Percentiles rank a stretch among this genome's conserved stretches.
Evolutionary conservation across 129 eudicot species (phyloP).

Genomic region (Flaveria sonorensis): DNA sequence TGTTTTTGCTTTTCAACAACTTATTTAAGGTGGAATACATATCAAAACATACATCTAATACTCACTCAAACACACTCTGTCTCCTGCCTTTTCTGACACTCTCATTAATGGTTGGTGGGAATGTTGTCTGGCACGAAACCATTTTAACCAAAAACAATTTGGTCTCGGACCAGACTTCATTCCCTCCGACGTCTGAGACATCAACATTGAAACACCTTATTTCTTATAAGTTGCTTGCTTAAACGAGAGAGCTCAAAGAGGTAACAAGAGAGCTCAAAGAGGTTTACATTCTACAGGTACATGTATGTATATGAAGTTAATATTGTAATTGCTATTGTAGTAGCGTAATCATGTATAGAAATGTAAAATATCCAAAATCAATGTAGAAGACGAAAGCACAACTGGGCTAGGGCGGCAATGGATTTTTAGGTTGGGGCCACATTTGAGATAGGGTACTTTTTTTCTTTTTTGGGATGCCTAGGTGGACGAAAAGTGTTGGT

Average conservation of each 20-base stretch:
- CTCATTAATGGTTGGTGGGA: slow-evolving; percentile 55
- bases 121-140: slow-evolving; percentile 79
- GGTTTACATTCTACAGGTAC: slow-evolving; percentile 28
- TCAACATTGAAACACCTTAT: not conserved
- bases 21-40: slow-evolving; percentile 45
- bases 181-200: slow-evolving; percentile 65
- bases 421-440: no score
- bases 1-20: slow-evolving; percentile 33
- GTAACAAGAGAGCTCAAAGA: not conserved
- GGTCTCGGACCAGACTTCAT: slow-evolving; percentile 99
- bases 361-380: no score
- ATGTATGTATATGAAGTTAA: not conserved
- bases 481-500: not conserved
- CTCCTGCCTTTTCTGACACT: slow-evolving; percentile 13
- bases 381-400: no score
- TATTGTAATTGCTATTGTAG: not conserved
- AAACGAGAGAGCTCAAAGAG: not conserved
- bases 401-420: no score
- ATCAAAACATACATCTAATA: slow-evolving; percentile 35
- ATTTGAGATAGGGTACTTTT: no score
- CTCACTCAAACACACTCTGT: slow-evolving; percentile 29
- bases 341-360: no score
- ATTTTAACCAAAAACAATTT: slow-evolving; percentile 19
- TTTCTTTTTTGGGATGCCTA: no score
- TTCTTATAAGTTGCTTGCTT: not conserved